phyloP scores from a whole-genome alignment of 73 alveolate species.

The Blepharisma japonicum region DNA sequence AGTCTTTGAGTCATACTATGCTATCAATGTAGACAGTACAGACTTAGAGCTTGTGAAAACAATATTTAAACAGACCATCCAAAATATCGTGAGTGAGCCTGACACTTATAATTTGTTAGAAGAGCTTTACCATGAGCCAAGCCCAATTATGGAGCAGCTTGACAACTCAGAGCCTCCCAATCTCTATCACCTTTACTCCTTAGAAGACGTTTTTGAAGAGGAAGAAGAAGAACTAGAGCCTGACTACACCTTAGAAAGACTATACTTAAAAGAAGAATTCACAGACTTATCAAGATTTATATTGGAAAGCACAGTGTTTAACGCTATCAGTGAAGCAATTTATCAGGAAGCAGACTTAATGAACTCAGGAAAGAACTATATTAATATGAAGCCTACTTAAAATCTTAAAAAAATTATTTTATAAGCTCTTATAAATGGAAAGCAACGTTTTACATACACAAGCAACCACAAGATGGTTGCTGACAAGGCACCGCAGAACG shows the following conservation, averaged over 20 bases:
- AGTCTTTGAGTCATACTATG: constrained; percentile 5
- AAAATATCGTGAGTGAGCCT: neutral
- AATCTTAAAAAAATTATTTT: no score
- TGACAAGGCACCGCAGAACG: no score
- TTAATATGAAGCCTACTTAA: constrained; percentile 42
- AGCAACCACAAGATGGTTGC: no score
- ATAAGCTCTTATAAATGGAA: no score
- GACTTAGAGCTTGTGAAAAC: constrained; percentile 26
- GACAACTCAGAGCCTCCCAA: neutral
- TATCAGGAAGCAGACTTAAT: constrained; percentile 94
- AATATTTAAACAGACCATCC: constrained; percentile 13
- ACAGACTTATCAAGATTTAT: constrained; percentile 78
- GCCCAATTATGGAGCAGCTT: constrained; percentile 13
- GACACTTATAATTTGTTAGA: neutral
- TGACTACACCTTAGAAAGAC: constrained; percentile 49
- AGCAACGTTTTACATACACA: no score
- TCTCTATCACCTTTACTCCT: constrained; percentile 14
- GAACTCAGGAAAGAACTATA: constrained; percentile 88
- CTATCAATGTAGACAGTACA: neutral
- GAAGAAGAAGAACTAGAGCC: constrained; percentile 37
- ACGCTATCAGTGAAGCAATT: constrained; percentile 91
- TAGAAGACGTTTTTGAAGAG: constrained; percentile 35
- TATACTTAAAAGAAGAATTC: constrained; percentile 70
- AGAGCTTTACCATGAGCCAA: constrained; percentile 1
- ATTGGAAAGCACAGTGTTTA: constrained; percentile 95